Evolutionary conservation across 768 basidiomycete species (phyloP), one percentile per base, ranked within the genome.

Genomic region (Panellus pusillus): DNA sequence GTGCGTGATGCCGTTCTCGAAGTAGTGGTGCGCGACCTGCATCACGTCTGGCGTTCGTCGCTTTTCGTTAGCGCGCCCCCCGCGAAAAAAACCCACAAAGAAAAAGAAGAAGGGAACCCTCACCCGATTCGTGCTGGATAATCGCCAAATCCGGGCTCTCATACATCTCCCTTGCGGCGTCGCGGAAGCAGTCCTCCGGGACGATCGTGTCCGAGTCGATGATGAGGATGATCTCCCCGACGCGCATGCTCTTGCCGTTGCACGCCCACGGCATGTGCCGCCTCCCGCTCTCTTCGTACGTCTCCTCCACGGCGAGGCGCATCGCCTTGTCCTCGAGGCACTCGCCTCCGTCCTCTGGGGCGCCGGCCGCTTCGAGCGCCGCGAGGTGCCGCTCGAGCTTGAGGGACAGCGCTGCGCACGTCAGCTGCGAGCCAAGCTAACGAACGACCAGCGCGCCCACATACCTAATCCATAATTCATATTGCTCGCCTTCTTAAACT

Each of bases 21-120:
- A 93, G 70, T 91, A 93, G 65, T 92, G 88, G 67, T 89, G 72
- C 0, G 86, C 91, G 62, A 93, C 92, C 67, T 93, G 89, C 87
- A 93, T 90, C 57, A 93, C 91, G 62, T 90, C 86, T 75, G 57
- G 27, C 5, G 8, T 1, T 6, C 61, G 7, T 19, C 20, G 28
- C 7, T 32, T 13, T n/a, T 15, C 43, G 36, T 50, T 44, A 54
- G 42, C 40, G 38, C 17, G n/a, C n/a, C n/a, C n/a, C n/a, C n/a
- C n/a, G n/a, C n/a, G n/a, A n/a, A n/a, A n/a, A n/a, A n/a, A n/a
- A n/a, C n/a, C n/a, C 39, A 28, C 19, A 50, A 15, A 35, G 20
- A 3, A 19, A 14, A 5, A 24, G 6, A 29, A n/a, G 44, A 32
- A 51, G 27, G 19, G 18, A 35, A 38, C 6, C 35, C 70, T 51